Evolutionary conservation across 768 basidiomycete genomes (phyloP), one percentile per base, ranked within the genome.

Genomic region (Boletellus emodensis): DNA sequence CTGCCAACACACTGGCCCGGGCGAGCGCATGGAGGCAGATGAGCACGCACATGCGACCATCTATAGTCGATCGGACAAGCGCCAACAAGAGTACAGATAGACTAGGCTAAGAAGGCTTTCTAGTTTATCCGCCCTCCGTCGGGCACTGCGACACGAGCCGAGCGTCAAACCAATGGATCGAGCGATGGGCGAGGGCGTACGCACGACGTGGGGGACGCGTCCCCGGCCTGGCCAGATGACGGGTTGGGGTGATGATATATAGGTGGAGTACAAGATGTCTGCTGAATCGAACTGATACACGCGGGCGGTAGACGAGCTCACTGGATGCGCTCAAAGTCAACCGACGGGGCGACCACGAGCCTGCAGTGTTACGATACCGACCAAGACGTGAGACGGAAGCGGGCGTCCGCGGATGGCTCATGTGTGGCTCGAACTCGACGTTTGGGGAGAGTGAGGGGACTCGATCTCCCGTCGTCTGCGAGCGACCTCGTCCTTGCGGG

Each of bases 401-500:
- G 28, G 37, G 20, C 24, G 45, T 48, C 41, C 52, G 43, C 34
- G 39, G 28, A 30, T 53, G 34, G 41, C 45, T 62, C 57, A 64
- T 17, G 54, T 14, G 48, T 50, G 53, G 22, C 32, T 49, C 43
- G 55, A 24, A 17, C 44, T 51, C 10, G 52, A 57, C n/a, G 48
- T 38, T 41, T 53, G 14, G 9, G 36, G 35, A 10, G 50, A 28
- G n/a, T 20, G 28, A 44, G 24, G 33, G 12, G 47, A 12, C 11
- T 66, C 48, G 39, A 49, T 48, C 43, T 62, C 67, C 45, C 49
- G 56, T 45, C 57, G 62, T 52, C 60, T 60, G 49, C 59, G 63
- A 46, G 58, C 51, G 14, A 45, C 36, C 32, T 63, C 72, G 40
- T 61, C 65, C 52, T 56, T 61, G 52, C 60, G 60, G 42, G 51